Evolutionary conservation across 257 asterid species (phyloP), one percentile per base, ranked within the genome.

Genomic region (Jacaranda copaia): DNA sequence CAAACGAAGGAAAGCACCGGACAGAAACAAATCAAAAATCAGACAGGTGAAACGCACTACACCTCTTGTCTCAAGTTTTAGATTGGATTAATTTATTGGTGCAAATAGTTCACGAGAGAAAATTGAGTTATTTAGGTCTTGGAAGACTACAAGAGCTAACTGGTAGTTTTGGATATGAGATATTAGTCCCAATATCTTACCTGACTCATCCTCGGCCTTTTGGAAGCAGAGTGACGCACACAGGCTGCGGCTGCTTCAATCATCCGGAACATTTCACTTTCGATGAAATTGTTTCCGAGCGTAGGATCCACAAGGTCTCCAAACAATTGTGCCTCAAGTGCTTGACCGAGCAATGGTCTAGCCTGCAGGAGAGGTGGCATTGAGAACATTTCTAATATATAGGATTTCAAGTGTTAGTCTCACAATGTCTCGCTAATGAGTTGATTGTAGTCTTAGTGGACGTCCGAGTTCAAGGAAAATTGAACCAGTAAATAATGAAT

Each of bases 221-320:
- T 91, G 68, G 92, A 74, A 48, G 90, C 91, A 73, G 81, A 91
- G 80, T 91, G 96, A 3, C 92, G 91, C 32, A 91, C 87, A n/a
- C 94, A 91, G 70, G 94, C 93, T 62, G 96, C 96, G 15, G 92
- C 96, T 11, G 93, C 90, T 87, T 88, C 92, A 51, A 84, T 81
- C 91, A 91, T 81, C 75, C 91, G 80, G 77, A 89, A 85, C 88
- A 89, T 86, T 81, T 91, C 91, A 59, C 79, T 74, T 43, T 81
- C 82, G 40, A 83, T 71, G 60, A 69, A 91, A 79, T 83, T 81
- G 3, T 77, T 84, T 69, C 66, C 90, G 12, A 90, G 83, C 78
- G 82, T 81, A 3, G 85, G 83, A 81, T 90, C 96, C 39, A 90
- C 87, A 49, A 90, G 56, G 6, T 81, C 84, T 36, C 63, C 63